Evolutionary conservation across 345 rosid genomes (phyloP).

Genomic region (Gossypium bickii): DNA sequence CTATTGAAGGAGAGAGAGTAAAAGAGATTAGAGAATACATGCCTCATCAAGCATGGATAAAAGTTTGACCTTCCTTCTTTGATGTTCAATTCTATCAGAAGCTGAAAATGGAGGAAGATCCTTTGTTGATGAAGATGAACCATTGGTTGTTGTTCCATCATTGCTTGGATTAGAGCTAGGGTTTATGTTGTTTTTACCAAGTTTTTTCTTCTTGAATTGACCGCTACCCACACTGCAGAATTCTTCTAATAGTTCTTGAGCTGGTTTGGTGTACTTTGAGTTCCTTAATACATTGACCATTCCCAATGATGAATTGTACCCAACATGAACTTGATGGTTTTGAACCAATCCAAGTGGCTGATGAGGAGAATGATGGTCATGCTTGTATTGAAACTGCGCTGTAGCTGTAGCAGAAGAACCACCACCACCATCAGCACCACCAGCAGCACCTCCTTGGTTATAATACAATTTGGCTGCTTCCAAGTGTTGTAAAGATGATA

Average conservation of each 20-base stretch:
- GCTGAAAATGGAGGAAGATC: conserved; percentile 67
- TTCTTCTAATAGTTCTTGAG: conserved; percentile 86
- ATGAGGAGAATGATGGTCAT: conserved; percentile 9
- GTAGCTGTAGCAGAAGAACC: conserved; percentile 31
- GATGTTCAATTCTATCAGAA: conserved; percentile 89
- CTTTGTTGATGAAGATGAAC: conserved; percentile 46
- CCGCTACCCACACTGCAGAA: conserved; percentile 94
- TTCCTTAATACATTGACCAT: conserved; percentile 59
- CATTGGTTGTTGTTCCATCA: conserved; percentile 19
- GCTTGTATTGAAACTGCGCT: conserved; percentile 44
- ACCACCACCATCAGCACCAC: conserved; percentile 12
- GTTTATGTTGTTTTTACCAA: conserved; percentile 45
- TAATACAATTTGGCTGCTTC: conserved; percentile 70
- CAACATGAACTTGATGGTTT: conserved; percentile 41
- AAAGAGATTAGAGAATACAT: conserved; percentile 35
- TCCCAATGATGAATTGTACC: conserved; percentile 53
- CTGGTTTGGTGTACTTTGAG: conserved; percentile 71
- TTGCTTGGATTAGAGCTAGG: conserved; percentile 52
- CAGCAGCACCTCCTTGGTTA: conserved; percentile 30
- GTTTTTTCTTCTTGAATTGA: conserved; percentile 57
- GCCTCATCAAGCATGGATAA: conserved; percentile 98
- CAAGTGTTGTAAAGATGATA: conserved; percentile 73
- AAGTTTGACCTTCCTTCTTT: conserved; percentile 90
- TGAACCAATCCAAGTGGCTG: conserved; percentile 33
- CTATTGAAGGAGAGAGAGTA: conserved; percentile 22